Conservation (phyloP, 768 basidiomycete genomes). For the Kwoniella botswanensis region DNA sequence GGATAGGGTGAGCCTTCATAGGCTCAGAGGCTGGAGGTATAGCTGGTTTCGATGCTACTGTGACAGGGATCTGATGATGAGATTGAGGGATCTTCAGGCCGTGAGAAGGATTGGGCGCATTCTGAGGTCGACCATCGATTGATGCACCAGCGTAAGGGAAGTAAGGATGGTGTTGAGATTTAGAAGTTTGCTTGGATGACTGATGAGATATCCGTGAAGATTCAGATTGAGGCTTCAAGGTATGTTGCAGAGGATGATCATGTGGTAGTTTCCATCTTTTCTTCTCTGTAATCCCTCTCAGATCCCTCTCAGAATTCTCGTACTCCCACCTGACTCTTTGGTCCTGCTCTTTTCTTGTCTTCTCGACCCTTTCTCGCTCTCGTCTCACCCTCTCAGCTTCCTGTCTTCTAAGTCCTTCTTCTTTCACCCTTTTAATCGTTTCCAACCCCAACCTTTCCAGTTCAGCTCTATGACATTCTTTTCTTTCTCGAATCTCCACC, state of each 20-base stretch:
- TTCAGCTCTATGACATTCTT: not conserved
- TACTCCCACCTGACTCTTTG: not conserved
- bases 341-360: not conserved
- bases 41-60: no score
- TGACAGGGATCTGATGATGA: no score
- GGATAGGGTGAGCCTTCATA: no score
- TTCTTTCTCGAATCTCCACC: not conserved
- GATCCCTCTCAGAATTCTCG: not conserved
- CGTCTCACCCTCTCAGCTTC: not conserved
- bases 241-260: not conserved
- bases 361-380: not conserved
- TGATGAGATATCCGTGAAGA: not conserved
- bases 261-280: slow-evolving; percentile 1
- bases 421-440: not conserved
- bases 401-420: not conserved
- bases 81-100: no score
- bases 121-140: no score
- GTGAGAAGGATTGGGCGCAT: no score
- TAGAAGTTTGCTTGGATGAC: not conserved
- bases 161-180: not conserved
- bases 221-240: not conserved
- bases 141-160: not conserved
- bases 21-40: no score
- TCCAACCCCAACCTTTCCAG: not conserved
- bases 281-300: not conserved